Conservation (phyloP, 805 yeast species). For the Lachancea meyersii region DNA sequence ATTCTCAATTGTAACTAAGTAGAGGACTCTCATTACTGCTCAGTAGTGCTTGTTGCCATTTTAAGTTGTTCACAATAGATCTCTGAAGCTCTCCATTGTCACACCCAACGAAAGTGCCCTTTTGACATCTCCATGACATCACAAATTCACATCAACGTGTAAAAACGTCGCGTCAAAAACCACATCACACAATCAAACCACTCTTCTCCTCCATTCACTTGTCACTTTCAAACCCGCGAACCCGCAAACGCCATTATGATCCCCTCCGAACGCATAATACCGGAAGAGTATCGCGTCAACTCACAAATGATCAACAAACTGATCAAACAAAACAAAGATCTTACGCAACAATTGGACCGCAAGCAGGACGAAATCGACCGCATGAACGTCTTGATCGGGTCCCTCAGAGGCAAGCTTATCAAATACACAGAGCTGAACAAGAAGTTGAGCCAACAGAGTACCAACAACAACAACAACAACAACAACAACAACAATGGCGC, state of each 20-base stretch:
- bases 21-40: too few relatives aligned
- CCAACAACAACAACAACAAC: neutral
- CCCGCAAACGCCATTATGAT: too few relatives aligned
- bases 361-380: slow-evolving; percentile 29
- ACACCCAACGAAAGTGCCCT: too few relatives aligned
- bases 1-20: too few relatives aligned
- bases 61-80: too few relatives aligned
- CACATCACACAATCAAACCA: neutral
- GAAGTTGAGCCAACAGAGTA: slow-evolving; percentile 10
- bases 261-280: slow-evolving; percentile 23
- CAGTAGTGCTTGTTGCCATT: too few relatives aligned
- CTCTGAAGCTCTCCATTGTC: too few relatives aligned
- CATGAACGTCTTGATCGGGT: slow-evolving; percentile 30
- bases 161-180: too few relatives aligned
- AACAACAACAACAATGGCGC: neutral
- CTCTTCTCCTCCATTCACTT: neutral
- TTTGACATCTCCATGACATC: too few relatives aligned
- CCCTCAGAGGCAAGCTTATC: slow-evolving; percentile 31
- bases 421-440: slow-evolving; percentile 34
- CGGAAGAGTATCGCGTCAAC: slow-evolving; percentile 33
- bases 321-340: slow-evolving; percentile 33
- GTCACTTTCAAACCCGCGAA: too few relatives aligned
- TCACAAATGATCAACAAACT: slow-evolving; percentile 36
- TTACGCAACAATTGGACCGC: slow-evolving; percentile 29
- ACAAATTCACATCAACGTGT: too few relatives aligned